Evolutionary conservation across 2,329 filamentous ascomycete genomes (phyloP), one percentile per base, ranked within the genome.

Genomic region (Penicillium sp.): DNA sequence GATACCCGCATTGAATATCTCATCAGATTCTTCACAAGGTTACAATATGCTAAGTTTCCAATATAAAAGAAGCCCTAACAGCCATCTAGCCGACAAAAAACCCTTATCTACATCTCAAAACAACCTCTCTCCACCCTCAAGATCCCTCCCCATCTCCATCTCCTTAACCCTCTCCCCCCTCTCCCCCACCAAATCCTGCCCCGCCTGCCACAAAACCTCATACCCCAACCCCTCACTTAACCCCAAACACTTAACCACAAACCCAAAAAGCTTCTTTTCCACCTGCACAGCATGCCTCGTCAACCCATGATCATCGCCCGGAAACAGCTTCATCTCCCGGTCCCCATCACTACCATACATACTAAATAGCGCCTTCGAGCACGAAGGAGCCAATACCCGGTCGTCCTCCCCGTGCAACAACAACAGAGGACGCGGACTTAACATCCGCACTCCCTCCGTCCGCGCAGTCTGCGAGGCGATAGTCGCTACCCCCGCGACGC

Each of bases 281-380:
- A 72, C 78, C 58, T 71, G 61, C 35, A 62, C 55, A 41, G 74
- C 73, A 60, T 78, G 76, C 31, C 55, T 52, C n/a, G 69, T 77
- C 52, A 80, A 65, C 13, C 75, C 74, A 68, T 81, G 78, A 62
- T 79, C 74, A 59, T 80, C 77, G 0, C 71, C 70, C 6, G 76
- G 69, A 63, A 79, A 80, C 2, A 79, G 60, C 58, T 75, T 71
- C 61, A 79, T 44, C 60, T 69, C 65, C 36, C 74, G 62, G 16
- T 71, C 57, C 2, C 73, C 75, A n/a, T 63, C 58, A 1, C 50
- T 53, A 0, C 75, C 74, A 66, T 80, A 80, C 62, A 66, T 62
- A 16, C 66, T 62, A 59, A 73, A 78, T 58, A 80, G 56, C 51
- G 67, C 63, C 62, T 75, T 65, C 36, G 49, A 51, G 24, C 49